Evolutionary conservation across 1,139 yeast species (phyloP), one percentile per base, ranked within the genome.

Genomic region (Yamadazyma sp.): DNA sequence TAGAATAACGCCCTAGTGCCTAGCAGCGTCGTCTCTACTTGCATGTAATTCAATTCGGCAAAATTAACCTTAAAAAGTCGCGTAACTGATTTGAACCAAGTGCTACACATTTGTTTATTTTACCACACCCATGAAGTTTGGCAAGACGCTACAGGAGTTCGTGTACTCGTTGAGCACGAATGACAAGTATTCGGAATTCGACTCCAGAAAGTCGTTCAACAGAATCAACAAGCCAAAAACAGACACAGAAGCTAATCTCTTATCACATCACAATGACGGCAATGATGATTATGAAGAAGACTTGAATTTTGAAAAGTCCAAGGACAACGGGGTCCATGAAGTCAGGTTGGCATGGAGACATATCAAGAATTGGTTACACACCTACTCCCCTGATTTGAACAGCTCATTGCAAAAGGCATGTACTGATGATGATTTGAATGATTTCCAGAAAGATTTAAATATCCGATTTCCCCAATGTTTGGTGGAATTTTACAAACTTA

Each of bases 111-210:
- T n/a, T n/a, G 9, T 10, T 23, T 23, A 11, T 23, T 23, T 23
- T 6, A 6, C 9, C n/a, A 23, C 25, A 23, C 25, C 5, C 12
- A 34, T 69, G 74, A 58, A 53, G 39, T 48, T 68, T 28, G 51
- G 63, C 22, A 59, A 60, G 44, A 57, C 50, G 45, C 35, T 70
- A 34, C 73, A 73, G 52, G 84, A 82, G 58, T 67, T 81, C 52
- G 59, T 81, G n/a, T 83, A 83, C 57, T 76, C 84, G 13, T 60
- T 82, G 41, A 76, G 80, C 37, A 80, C 88, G 5, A 75, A 70
- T 42, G 88, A 82, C 52, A 79, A 82, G 52, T 82, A 82, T 53
- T 81, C 88, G 0, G 88, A 81, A 46, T 82, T 69, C 53, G 77
- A 78, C 47, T 70, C 82, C 6, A 64, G 76, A 28, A 69, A 70